phyloP scores from a whole-genome alignment of 2,329 filamentous ascomycete species.

The Trichoderma afroharzianum region DNA sequence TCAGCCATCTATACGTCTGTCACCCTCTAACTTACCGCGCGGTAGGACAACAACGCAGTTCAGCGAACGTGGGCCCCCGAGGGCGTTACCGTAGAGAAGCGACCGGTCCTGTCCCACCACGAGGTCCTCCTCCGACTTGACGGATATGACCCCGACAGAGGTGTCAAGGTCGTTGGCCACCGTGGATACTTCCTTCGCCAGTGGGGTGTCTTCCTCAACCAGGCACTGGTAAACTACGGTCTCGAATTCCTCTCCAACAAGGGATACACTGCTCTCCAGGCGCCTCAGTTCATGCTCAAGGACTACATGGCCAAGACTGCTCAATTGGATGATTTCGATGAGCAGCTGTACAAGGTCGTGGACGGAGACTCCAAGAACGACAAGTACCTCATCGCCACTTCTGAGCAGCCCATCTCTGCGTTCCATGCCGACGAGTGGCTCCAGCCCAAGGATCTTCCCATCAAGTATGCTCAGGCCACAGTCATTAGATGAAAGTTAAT shows the following conservation, averaged over 20 bases:
- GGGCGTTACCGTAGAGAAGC: constrained; percentile 69
- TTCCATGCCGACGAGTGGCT: constrained; percentile 95
- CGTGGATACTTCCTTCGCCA: constrained; percentile 88
- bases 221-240: constrained; percentile 92
- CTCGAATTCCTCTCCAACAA: constrained; percentile 80
- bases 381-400: constrained; percentile 76
- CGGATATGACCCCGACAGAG: constrained; percentile 88
- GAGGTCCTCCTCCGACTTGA: constrained; percentile 85
- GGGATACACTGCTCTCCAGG: constrained; percentile 79
- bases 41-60: constrained; percentile 71
- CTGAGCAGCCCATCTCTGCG: constrained; percentile 91
- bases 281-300: constrained; percentile 91
- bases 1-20: not conserved
- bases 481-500: not conserved
- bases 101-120: constrained; percentile 81
- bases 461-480: constrained; percentile 55
- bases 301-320: constrained; percentile 98
- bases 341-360: constrained; percentile 96
- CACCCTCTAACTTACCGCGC: not conserved
- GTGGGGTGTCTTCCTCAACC: constrained; percentile 87
- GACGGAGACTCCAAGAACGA: constrained; percentile 83
- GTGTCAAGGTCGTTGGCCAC: constrained; percentile 91
- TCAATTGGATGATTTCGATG: constrained; percentile 94
- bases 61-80: constrained; percentile 78
- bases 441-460: constrained; percentile 75